Conservation (phyloP, 257 asterid genomes). For the Pogostemon cablin region DNA sequence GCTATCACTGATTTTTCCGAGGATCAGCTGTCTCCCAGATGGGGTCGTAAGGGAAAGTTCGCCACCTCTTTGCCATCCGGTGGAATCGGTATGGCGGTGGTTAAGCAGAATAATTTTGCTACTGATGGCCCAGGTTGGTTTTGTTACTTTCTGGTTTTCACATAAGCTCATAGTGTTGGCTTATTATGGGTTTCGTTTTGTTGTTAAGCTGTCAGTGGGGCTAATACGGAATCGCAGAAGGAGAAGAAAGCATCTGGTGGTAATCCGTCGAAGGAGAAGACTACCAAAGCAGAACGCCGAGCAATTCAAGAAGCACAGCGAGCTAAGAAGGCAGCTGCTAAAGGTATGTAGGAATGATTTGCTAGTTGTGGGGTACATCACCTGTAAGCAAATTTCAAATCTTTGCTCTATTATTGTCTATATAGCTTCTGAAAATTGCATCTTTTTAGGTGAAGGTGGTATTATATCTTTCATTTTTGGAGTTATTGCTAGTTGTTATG, state of each 20-base stretch:
- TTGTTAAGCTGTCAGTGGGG: constrained; percentile 57
- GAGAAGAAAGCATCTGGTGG: constrained; percentile 50
- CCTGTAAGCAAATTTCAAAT: no score
- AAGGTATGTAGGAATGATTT: constrained; percentile 46
- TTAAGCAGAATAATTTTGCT: constrained; percentile 49
- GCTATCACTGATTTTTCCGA: constrained; percentile 59
- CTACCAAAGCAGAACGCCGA: constrained; percentile 92
- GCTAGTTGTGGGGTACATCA: neutral
- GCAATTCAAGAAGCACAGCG: constrained; percentile 95
- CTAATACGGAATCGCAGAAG: constrained; percentile 48
- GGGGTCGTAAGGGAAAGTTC: constrained; percentile 55
- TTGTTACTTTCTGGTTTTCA: neutral
- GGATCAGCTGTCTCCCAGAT: constrained; percentile 46
- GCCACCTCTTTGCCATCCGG: constrained; percentile 81
- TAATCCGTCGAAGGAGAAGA: constrained; percentile 73
- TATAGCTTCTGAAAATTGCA: no score
- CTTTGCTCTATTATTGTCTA: no score
- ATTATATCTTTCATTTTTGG: no score
- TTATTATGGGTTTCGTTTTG: constrained; percentile 14
- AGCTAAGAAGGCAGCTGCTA: constrained; percentile 86
- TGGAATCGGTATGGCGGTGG: constrained; percentile 55
- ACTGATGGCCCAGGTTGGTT: constrained; percentile 47
- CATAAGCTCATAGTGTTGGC: constrained; percentile 1
- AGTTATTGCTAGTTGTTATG: neutral
- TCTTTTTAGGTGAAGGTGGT: no score